Base-by-base conservation (phyloP, 2,329 filamentous ascomycete genomes). In the Pyrenophora graminea region DNA sequence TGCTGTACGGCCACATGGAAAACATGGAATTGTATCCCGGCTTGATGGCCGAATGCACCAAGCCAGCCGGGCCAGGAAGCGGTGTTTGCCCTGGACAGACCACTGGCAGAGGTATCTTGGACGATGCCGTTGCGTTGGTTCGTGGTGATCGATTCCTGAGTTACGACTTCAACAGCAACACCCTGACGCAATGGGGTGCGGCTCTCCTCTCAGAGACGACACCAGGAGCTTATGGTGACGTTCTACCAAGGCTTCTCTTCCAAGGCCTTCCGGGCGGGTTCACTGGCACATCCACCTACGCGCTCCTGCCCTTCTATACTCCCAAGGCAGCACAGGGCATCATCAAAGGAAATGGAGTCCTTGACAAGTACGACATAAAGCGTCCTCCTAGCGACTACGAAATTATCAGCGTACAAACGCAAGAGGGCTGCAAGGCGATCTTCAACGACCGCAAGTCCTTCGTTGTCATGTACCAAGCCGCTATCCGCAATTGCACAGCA, bases 21-120 rank as follows among this genome's bases (percentile, higher is more conserved):
- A 85, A 84, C 57, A 88, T 93, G 39, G 89, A 93, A 74, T 74
- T 92, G 21, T 92, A 93, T 61, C 87, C 89, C 0, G 89, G 89
- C n/a, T 75, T 92, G 4, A 85, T 92, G 2, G 83, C 86, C 0
- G 89, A 92, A 68, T 86, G 88, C 63, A 83, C 84, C 46, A 92
- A 92, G 73, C 87, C 88, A 1, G 87, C 90, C 54, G 67, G 84
- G 45, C 68, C 71, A 1, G 89, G 88, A 48, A 86, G 88, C 9
- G 89, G 89, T 37, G 63, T 67, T 2, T 42, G 82, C 89, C 63
- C 88, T 0, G 89, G 85, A 0, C 90, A 88, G 63, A 91, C 89
- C 32, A 87, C 90, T 53, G 89, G 86, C 0, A 82, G 88, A 34
- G 89, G 88, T 6, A 84, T 92, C 12, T 74, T 92, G 6, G 89